Base-by-base conservation (phyloP, 495 filamentous ascomycete species). In the Podospora pseudocomata region DNA sequence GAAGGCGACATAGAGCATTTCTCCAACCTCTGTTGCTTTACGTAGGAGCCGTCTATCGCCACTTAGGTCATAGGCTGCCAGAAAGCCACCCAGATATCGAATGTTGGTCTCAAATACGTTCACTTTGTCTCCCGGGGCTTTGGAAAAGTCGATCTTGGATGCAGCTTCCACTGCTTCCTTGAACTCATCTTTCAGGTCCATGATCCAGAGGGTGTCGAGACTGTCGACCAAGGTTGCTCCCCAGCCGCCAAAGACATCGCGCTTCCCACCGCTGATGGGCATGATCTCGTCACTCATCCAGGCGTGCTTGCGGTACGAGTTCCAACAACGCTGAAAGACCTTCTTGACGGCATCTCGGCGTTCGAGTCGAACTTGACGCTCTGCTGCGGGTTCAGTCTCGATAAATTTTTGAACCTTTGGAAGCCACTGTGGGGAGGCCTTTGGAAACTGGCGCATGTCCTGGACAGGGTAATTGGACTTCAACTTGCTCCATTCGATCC, bases 141-240 rank as follows among this genome's bases (percentile, higher is more conserved):
- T 90, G 0, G 89, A 92, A 74, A 97, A 99, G 79, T 94, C 90
- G 70, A 97, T 97, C 64, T 88, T 84, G 56, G 84, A 83, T 13
- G 93, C 86, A 39, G 91, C 86, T 13, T 90, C 84, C 30, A 92
- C 87, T n/a, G 93, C 95, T 60, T 92, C 88, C 60, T 91, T 84
- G 75, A 98, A 99, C 54, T 97, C 92, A n/a, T 91, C 84, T 78
- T 89, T 88, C 77, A 97, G 73, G 15, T 85, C 92, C 94, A 97
- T 96, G 68, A 99, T 95, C 93, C 93, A 99, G 13, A 99, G 81
- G 0, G 93, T 94, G 77, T 97, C 94, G 65, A 99, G 81, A 18
- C 90, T 81, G 82, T 99, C 95, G 4, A 99, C 92, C 62, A 99
- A 77, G 0, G 94, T 97, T 7, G 94, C 95, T 18, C 89, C 94